These are phyloP conservation scores for Boletus vermiculosoides DNA, from an alignment of 768 basidiomycete genomes.

Conservation along the genomic window DNA sequence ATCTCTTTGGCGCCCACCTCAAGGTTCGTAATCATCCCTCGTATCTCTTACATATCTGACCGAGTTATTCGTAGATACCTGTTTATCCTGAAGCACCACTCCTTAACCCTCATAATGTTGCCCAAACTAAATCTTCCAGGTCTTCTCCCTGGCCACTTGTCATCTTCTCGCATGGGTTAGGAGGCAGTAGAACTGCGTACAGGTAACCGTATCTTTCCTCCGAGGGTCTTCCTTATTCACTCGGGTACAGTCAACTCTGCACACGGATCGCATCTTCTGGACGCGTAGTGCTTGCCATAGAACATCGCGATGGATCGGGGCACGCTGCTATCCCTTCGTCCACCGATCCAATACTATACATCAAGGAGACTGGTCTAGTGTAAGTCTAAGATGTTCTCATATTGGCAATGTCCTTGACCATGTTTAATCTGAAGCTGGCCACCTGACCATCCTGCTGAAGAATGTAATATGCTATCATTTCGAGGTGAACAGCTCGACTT, in stretches of 20 bases:
- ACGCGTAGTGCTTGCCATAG: constrained; percentile 75
- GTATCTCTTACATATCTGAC: neutral
- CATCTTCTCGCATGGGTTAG: constrained; percentile 84
- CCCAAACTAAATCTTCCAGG: constrained; percentile 3
- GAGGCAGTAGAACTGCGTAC: constrained; percentile 70
- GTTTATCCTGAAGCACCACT: constrained; percentile 56
- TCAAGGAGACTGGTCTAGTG: constrained; percentile 56
- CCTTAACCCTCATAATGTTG: constrained; percentile 28
- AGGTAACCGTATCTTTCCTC: constrained; percentile 38
- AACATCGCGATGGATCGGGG: constrained; percentile 82
- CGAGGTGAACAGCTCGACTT: constrained; percentile 70
- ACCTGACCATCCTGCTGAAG: constrained; percentile 11
- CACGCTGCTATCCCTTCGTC: constrained; percentile 45
- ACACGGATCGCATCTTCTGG: constrained; percentile 72
- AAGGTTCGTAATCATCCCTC: constrained; percentile 37
- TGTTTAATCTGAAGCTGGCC: constrained; percentile 25
- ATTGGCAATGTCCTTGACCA: neutral
- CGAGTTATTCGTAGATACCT: constrained; percentile 45
- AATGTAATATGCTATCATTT: constrained; percentile 43
- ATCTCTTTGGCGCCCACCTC: constrained; percentile 49
- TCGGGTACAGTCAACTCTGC: constrained; percentile 58
- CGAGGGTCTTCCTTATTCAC: neutral
- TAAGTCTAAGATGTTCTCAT: constrained; percentile 29
- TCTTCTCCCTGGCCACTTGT: constrained; percentile 67
- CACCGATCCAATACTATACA: constrained; percentile 45